Conservation (phyloP, 2,329 filamentous ascomycete genomes). For the Endocalyx cinctus region DNA sequence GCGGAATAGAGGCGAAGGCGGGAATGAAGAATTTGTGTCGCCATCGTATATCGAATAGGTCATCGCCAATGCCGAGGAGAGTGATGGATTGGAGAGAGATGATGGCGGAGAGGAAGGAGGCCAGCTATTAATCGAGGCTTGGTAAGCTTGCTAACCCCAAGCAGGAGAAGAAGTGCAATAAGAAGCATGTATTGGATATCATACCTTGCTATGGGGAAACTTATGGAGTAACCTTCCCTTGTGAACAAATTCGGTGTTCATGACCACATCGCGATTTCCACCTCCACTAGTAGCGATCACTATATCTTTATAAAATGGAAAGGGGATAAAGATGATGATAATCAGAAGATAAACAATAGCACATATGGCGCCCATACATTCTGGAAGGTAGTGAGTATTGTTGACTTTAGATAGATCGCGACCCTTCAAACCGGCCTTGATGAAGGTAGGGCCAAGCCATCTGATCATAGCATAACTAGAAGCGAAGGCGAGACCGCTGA, state of each 20-base stretch:
- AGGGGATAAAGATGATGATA: slow-evolving; percentile 89
- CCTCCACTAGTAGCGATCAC: slow-evolving; percentile 91
- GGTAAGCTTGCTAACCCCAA: no score
- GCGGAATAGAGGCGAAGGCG: slow-evolving; percentile 85
- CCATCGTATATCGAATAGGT: slow-evolving; percentile 97
- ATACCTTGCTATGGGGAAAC: slow-evolving; percentile 91
- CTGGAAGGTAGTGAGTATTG: slow-evolving; percentile 58
- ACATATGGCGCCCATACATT: slow-evolving; percentile 93
- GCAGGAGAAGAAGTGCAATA: no score
- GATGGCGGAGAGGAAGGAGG: slow-evolving; percentile 90
- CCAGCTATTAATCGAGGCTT: slow-evolving; percentile 67
- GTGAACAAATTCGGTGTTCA: slow-evolving; percentile 69
- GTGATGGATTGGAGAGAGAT: slow-evolving; percentile 88
- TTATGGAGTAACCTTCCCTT: slow-evolving; percentile 81
- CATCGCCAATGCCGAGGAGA: slow-evolving; percentile 88
- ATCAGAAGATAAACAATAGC: slow-evolving; percentile 87
- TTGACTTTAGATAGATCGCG: slow-evolving; percentile 77
- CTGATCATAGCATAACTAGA: slow-evolving; percentile 80
- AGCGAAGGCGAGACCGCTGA: slow-evolving; percentile 79
- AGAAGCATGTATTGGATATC: slow-evolving; percentile 2
- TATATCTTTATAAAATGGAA: slow-evolving; percentile 97
- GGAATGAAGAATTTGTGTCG: slow-evolving; percentile 98
- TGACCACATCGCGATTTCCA: slow-evolving; percentile 81
- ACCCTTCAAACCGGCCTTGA: slow-evolving; percentile 83
- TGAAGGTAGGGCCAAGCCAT: slow-evolving; percentile 89